phyloP scores from a whole-genome alignment of 2,329 filamentous ascomycete genomes.

The Diaporthe vexans region DNA sequence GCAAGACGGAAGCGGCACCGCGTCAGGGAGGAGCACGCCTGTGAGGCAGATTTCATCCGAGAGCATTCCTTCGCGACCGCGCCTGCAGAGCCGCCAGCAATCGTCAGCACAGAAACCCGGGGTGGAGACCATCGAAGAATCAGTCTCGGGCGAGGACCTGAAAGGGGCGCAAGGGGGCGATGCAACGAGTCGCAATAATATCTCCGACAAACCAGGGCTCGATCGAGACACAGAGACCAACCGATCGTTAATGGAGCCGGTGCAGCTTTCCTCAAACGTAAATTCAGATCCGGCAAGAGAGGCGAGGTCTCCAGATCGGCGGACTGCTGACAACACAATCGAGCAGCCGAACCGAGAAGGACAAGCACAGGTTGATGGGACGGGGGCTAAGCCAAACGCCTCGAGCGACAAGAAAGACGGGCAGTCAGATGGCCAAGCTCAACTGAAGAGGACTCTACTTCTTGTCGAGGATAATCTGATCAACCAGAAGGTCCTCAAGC shows the following conservation, averaged over 20 bases:
- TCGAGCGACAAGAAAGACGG: neutral
- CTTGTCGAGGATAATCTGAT: conserved; percentile 34
- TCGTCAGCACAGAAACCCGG: neutral
- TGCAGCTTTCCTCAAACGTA: neutral
- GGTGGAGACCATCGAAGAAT: neutral
- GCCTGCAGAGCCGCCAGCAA: neutral
- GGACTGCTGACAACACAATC: no score
- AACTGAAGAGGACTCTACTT: neutral
- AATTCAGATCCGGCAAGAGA: neutral
- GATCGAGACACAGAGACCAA: neutral
- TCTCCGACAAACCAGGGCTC: neutral
- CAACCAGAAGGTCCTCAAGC: conserved; percentile 30
- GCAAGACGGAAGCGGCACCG: neutral
- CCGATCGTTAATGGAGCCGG: neutral
- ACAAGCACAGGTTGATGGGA: neutral
- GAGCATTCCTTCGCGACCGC: neutral
- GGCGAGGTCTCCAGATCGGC: neutral
- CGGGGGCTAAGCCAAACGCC: neutral
- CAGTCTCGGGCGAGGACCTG: neutral
- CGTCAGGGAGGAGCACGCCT: conserved; percentile 1
- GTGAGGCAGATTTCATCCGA: conserved; percentile 15
- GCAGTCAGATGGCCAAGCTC: neutral
- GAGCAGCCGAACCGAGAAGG: neutral
- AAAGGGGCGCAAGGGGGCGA: neutral
- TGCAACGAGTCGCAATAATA: neutral